Percentiles rank a stretch among this genome's conserved stretches.
Evolutionary conservation across 495 filamentous ascomycete species (phyloP).

Genomic region (Rhypophila decipiens): DNA sequence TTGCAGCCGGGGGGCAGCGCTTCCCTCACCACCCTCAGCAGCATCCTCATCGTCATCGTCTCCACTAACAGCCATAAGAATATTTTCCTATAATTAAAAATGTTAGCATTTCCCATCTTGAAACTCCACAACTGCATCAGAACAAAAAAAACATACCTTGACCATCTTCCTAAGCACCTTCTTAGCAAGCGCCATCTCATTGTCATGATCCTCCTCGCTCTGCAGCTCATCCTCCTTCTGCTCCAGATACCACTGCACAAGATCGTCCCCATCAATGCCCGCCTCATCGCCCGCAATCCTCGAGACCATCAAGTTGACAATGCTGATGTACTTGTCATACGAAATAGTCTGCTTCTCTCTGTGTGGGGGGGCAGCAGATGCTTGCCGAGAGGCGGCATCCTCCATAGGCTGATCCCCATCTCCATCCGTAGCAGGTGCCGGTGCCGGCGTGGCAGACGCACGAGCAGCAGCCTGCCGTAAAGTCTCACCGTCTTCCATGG

Average conservation of each 20-base stretch:
- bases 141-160: conserved; percentile 57
- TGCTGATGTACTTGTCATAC: conserved; percentile 89
- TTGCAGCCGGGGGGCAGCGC: conserved; percentile 32
- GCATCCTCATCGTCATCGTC: conserved; percentile 64
- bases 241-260: conserved; percentile 90
- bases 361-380: conserved; percentile 28
- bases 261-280: conserved; percentile 80
- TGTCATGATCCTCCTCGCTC: conserved; percentile 69
- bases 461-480: conserved; percentile 35
- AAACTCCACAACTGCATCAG: neutral
- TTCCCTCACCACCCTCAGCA: conserved; percentile 41
- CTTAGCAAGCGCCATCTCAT: conserved; percentile 66
- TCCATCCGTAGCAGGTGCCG: conserved; percentile 32
- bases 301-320: conserved; percentile 76
- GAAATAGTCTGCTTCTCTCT: conserved; percentile 80
- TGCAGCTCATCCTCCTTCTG: conserved; percentile 81
- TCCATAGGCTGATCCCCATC: conserved; percentile 70
- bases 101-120: conserved; percentile 13
- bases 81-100: conserved; percentile 61
- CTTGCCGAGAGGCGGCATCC: conserved; percentile 25
- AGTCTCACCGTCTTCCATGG: conserved; percentile 26
- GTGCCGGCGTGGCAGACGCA: conserved; percentile 17
- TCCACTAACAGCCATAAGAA: conserved; percentile 86
- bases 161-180: conserved; percentile 96
- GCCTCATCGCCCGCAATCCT: conserved; percentile 68